phyloP scores from a whole-genome alignment of 2,329 filamentous ascomycete species.

The Alternaria solani region DNA sequence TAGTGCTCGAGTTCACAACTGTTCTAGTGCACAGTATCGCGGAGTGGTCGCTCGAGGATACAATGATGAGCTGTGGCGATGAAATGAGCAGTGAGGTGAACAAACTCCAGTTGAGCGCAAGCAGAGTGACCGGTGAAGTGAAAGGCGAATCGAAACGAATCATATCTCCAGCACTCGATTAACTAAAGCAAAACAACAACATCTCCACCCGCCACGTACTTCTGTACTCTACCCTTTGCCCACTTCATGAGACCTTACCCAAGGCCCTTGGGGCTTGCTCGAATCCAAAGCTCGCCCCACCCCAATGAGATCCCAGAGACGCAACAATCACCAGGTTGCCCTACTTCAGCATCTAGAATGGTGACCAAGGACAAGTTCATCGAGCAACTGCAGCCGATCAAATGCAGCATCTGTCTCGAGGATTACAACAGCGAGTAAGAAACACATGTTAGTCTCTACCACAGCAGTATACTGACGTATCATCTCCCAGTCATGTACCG shows the following conservation, averaged over 20 bases:
- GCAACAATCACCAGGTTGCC: neutral
- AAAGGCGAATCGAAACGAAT: neutral
- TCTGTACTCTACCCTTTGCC: neutral
- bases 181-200: neutral
- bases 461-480: neutral
- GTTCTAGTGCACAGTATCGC: neutral
- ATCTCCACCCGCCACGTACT: neutral
- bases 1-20: neutral
- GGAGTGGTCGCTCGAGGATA: neutral
- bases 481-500: neutral
- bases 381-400: conserved; percentile 3
- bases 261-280: neutral
- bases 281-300: neutral
- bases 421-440: conserved; percentile 2
- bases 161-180: neutral
- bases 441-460: neutral
- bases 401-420: conserved; percentile 9
- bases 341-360: neutral
- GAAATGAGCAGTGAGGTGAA: neutral
- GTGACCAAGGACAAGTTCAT: conserved; percentile 10
- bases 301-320: neutral
- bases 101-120: neutral
- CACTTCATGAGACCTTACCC: neutral
- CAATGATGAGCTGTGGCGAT: neutral
- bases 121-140: neutral